phyloP scores from a whole-genome alignment of 176 grass and related monocot species.

The Tuctoria greenei region DNA sequence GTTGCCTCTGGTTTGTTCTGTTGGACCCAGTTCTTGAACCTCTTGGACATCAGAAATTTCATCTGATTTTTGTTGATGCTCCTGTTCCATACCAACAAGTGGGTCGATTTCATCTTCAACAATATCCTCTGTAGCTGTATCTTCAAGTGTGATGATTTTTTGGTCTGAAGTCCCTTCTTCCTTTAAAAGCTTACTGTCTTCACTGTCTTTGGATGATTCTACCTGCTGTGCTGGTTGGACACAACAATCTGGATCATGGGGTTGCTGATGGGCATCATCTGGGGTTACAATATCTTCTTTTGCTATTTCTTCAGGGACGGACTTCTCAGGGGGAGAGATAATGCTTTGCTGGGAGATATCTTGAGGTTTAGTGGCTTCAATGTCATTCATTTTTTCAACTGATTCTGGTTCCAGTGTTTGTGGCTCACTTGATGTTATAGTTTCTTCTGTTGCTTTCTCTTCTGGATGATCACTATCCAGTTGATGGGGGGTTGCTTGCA shows the following conservation, averaged over 20 bases:
- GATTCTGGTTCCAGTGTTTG: constrained; percentile 22
- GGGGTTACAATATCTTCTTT: constrained; percentile 26
- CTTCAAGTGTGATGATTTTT: neutral
- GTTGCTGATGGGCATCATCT: too few species aligned
- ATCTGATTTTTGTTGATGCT: constrained; percentile 13
- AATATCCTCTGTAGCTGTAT: neutral
- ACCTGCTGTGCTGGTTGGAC: constrained; percentile 22
- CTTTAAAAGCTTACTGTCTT: constrained; percentile 17
- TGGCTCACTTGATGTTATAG: neutral
- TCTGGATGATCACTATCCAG: neutral
- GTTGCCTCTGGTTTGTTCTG: constrained; percentile 26
- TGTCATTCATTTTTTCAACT: constrained; percentile 19
- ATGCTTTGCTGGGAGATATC: neutral
- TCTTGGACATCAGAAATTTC: constrained; percentile 13
- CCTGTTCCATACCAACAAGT: constrained; percentile 9
- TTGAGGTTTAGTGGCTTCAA: constrained; percentile 1
- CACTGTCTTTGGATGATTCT: constrained; percentile 20
- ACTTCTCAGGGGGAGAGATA: constrained; percentile 22
- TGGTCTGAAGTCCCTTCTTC: constrained; percentile 25
- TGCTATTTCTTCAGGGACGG: constrained; percentile 20
- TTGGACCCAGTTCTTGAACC: constrained; percentile 19
- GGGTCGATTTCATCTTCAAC: constrained; percentile 4
- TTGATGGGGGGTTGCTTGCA: neutral
- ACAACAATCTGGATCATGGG: constrained; percentile 26
- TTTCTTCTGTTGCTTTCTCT: constrained; percentile 38